Evolutionary conservation across 2,329 filamentous ascomycete genomes (phyloP).

Genomic region (Pyricularia sp.): DNA sequence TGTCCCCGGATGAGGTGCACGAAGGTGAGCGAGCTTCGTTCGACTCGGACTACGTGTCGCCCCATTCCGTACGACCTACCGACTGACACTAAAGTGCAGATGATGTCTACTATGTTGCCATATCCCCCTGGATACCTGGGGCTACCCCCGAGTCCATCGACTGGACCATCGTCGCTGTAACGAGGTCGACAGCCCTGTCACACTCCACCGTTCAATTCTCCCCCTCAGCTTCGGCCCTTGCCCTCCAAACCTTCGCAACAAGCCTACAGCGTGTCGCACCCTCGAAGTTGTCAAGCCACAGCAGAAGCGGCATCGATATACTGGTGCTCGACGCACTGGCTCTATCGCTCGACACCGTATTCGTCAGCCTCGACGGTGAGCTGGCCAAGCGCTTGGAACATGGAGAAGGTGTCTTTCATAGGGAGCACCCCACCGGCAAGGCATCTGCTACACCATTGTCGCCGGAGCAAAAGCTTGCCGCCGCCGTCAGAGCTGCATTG

Average conservation of each 20-base stretch:
- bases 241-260: constrained; percentile 67
- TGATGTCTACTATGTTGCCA: constrained; percentile 50
- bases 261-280: constrained; percentile 60
- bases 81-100: background rate
- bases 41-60: background rate
- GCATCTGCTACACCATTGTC: constrained; percentile 16
- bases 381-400: constrained; percentile 68
- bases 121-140: constrained; percentile 59
- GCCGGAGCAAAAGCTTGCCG: constrained; percentile 45
- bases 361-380: constrained; percentile 73
- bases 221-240: constrained; percentile 54
- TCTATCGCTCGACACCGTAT: constrained; percentile 70
- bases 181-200: constrained; percentile 48
- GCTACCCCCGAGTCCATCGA: constrained; percentile 45
- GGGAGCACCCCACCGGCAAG: constrained; percentile 35
- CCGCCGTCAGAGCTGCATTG: constrained; percentile 62
- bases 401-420: constrained; percentile 70
- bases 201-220: constrained; percentile 72
- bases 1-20: constrained; percentile 16
- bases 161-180: constrained; percentile 79
- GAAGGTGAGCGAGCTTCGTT: constrained; percentile 30
- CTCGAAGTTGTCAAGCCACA: constrained; percentile 58
- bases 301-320: constrained; percentile 71
- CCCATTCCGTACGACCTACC: constrained; percentile 12
- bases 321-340: constrained; percentile 70